Evolutionary conservation across 208 protist species (phyloP).

Genomic region (Phytomonas francai): DNA sequence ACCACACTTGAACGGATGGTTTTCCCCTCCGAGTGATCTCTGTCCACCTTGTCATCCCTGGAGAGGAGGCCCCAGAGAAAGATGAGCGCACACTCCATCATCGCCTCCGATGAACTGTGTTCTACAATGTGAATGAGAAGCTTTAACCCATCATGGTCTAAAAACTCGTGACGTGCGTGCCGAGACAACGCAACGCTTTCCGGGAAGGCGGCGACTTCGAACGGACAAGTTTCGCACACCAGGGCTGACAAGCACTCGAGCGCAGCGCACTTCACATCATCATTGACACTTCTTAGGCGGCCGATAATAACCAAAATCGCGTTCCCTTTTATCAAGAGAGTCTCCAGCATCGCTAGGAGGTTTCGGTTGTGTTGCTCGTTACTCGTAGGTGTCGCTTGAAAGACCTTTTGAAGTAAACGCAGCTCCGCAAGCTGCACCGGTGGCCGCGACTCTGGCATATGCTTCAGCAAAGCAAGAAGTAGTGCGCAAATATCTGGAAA

Average conservation of each 20-base stretch:
- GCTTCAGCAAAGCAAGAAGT: conserved; percentile 41
- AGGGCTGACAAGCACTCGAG: conserved; percentile 70
- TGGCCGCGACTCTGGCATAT: conserved; percentile 66
- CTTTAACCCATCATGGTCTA: conserved; percentile 55
- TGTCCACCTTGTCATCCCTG: conserved; percentile 48
- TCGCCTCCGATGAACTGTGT: conserved; percentile 74
- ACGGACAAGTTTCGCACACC: conserved; percentile 26
- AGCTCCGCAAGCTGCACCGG: conserved; percentile 73
- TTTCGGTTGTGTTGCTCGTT: conserved; percentile 24
- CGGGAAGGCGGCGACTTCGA: conserved; percentile 10
- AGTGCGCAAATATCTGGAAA: conserved; percentile 37
- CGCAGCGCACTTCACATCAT: conserved; percentile 86
- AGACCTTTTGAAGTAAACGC: conserved; percentile 46
- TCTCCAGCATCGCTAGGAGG: conserved; percentile 26
- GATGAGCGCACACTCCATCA: conserved; percentile 85
- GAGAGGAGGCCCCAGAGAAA: conserved; percentile 83
- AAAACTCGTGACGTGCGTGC: conserved; percentile 54
- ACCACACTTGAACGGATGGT: conserved; percentile 61
- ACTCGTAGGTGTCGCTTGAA: conserved; percentile 31
- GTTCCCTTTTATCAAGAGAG: conserved; percentile 38
- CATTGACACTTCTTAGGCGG: conserved; percentile 86
- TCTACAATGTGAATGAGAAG: conserved; percentile 85
- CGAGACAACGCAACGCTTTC: conserved; percentile 15
- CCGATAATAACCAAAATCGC: conserved; percentile 41
- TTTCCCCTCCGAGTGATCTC: conserved; percentile 22